Conservation (phyloP, 2,329 filamentous ascomycete genomes). For the Pyrenochaeta sp. region DNA sequence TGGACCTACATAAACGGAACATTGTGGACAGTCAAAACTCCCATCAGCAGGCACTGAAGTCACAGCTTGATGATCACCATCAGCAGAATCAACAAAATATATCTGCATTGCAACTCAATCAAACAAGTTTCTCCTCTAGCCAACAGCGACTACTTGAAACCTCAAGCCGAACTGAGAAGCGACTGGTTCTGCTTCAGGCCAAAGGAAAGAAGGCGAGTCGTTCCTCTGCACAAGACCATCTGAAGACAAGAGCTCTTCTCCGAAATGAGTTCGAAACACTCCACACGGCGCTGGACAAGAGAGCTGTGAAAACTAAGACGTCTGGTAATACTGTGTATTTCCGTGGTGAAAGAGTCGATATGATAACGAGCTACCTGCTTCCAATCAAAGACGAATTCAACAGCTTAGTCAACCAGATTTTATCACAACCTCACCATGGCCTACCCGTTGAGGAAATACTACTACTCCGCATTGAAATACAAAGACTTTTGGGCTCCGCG, state of each 20-base stretch:
- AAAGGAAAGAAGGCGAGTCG: background rate
- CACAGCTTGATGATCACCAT: too few species aligned
- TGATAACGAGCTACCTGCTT: conserved; percentile 3
- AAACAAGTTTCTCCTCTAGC: too few species aligned
- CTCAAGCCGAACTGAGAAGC: background rate
- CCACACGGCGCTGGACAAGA: background rate
- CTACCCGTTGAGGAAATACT: background rate
- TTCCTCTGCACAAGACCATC: background rate
- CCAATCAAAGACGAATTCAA: background rate
- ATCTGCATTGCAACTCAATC: too few species aligned
- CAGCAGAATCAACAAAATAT: too few species aligned
- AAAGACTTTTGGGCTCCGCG: conserved; percentile 1
- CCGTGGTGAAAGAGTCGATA: background rate
- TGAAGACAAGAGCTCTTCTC: background rate
- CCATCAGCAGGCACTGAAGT: too few species aligned
- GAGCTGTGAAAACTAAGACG: background rate
- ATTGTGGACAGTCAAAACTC: too few species aligned
- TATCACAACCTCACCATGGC: background rate
- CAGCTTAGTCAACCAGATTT: background rate
- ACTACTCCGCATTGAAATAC: background rate
- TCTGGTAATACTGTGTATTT: too few species aligned
- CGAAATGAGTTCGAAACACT: background rate
- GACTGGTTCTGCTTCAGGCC: background rate
- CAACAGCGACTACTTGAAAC: too few species aligned
- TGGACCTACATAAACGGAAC: too few species aligned